A percentile compares a stretch with the other conserved stretches of the same genome.
phyloP scores from a whole-genome alignment of 768 basidiomycete genomes.

The Russula compacta region DNA sequence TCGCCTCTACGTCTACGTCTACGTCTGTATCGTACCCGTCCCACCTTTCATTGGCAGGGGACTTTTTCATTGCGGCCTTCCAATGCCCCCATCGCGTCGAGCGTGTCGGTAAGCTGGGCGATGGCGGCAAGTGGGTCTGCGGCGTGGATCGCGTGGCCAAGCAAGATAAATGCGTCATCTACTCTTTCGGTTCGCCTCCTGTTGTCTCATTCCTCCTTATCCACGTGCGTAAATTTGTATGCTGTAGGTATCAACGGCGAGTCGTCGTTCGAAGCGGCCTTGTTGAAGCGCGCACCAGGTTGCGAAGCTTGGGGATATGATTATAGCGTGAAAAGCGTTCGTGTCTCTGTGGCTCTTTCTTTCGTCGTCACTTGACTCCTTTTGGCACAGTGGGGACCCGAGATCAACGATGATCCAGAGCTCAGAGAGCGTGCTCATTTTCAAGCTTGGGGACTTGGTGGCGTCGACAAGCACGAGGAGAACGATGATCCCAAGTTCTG shows the following conservation, averaged over 20 bases:
- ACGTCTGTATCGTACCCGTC: too few relatives aligned
- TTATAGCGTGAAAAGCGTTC: slow-evolving; percentile 29
- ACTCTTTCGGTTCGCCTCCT: slow-evolving; percentile 35
- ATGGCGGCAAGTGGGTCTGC: slow-evolving; percentile 49
- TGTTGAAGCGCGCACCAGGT: slow-evolving; percentile 33
- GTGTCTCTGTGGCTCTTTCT: slow-evolving; percentile 12
- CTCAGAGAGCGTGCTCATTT: slow-evolving; percentile 35
- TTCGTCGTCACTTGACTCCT: too few relatives aligned
- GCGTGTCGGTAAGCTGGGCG: slow-evolving; percentile 40
- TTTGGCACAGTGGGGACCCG: slow-evolving; percentile 32
- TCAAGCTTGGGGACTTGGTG: slow-evolving; percentile 28
- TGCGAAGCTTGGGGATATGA: slow-evolving; percentile 37
- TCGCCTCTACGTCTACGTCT: too few relatives aligned
- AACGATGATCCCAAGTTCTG: slow-evolving; percentile 44
- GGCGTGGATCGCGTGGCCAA: slow-evolving; percentile 37
- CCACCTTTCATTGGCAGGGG: slow-evolving; percentile 26
- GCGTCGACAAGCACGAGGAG: slow-evolving; percentile 36
- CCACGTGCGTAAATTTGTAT: background rate
- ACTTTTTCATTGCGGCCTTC: slow-evolving; percentile 44
- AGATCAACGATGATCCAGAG: slow-evolving; percentile 28
- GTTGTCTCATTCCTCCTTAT: background rate
- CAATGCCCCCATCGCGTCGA: slow-evolving; percentile 42
- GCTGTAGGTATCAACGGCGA: slow-evolving; percentile 37
- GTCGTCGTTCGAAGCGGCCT: slow-evolving; percentile 40
- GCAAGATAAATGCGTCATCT: slow-evolving; percentile 40